A percentile compares a stretch with the other conserved stretches of the same genome.
Evolutionary conservation across 495 filamentous ascomycete genomes (phyloP).

Genomic region (Beverwykella pulmonaria): DNA sequence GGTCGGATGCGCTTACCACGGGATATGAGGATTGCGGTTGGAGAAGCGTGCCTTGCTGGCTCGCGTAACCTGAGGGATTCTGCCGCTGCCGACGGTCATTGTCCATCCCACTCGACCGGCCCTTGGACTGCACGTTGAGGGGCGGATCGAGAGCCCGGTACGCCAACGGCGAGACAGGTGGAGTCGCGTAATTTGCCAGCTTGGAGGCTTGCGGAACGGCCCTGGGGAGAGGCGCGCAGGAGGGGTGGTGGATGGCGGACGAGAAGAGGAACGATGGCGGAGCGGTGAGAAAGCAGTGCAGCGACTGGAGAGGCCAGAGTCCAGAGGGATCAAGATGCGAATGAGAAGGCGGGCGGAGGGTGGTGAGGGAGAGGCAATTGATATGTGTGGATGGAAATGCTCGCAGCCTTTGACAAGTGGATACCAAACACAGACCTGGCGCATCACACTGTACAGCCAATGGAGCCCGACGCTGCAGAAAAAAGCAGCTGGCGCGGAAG

Average conservation of each 20-base stretch:
- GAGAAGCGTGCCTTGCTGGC: slow-evolving; percentile 35
- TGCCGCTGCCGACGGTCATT: slow-evolving; percentile 48
- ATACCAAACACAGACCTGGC: slow-evolving; percentile 37
- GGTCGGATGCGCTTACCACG: slow-evolving; percentile 38
- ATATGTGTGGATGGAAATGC: slow-evolving; percentile 16
- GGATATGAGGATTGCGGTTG: slow-evolving; percentile 39
- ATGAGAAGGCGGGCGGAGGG: background rate
- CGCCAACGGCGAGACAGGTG: slow-evolving; percentile 49
- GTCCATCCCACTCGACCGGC: slow-evolving; percentile 45
- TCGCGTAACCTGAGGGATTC: slow-evolving; percentile 41
- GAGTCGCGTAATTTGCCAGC: slow-evolving; percentile 50
- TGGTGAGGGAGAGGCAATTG: slow-evolving; percentile 6
- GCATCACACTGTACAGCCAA: slow-evolving; percentile 30
- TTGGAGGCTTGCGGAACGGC: slow-evolving; percentile 29
- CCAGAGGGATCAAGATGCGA: slow-evolving; percentile 1
- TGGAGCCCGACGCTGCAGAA: slow-evolving; percentile 27
- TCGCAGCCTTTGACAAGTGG: slow-evolving; percentile 24
- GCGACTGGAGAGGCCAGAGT: background rate
- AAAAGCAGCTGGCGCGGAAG: slow-evolving; percentile 29
- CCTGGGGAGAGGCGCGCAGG: background rate
- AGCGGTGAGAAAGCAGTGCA: background rate
- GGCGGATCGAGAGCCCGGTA: slow-evolving; percentile 40
- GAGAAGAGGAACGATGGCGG: background rate
- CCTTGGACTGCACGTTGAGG: slow-evolving; percentile 27
- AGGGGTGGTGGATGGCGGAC: background rate